Base-by-base conservation (phyloP, 495 filamentous ascomycete genomes). In the Jackrogersella minutella region DNA sequence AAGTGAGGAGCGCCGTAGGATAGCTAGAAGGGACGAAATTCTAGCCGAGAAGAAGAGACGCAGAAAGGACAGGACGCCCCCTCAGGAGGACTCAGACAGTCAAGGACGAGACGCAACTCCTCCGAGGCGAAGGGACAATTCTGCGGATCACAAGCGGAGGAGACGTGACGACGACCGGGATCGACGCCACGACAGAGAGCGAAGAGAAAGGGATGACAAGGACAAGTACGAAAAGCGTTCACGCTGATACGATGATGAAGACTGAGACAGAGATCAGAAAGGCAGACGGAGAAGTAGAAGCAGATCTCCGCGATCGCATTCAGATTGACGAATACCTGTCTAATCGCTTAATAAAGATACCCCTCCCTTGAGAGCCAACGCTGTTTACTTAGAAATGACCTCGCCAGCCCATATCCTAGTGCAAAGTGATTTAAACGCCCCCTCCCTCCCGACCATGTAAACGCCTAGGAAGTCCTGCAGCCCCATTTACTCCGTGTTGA, bases 261-360 rank as follows among this genome's bases (percentile, higher is more conserved):
- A 75, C 21, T 55, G 52, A 6, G 55, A 72, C 17, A 66, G 49
- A 13, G 54, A 73, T 19, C 70, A 47, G 6, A 69, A 49, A 54
- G 68, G 62, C 17, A 69, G 68, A 46, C 72, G 71, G 58, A 66
- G 70, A 47, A 74, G 69, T 52, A 71, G 71, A 54, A 69, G 69
- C 24, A 64, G 64, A 58, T 74, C 71, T 59, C 72, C 70, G 11
- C 47, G 56, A 51, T 70, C 44, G 33, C 28, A 69, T 74, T 70
- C 39, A 59, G 64, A 58, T 62, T 68, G 72, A 73, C 58, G 44
- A 61, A 31, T 37, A 30, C 3, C 28, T 62, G 66, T 36, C 61
- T 64, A 64, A 46, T 64, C 66, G 49, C 51, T 65, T 41, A 56
- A 69, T 57, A 60, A 53, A 69, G 56, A 69, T 69, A 69, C 61